These are phyloP conservation scores for Cyathus striatus DNA, from an alignment of 768 basidiomycete genomes.

Conservation along the genomic window DNA sequence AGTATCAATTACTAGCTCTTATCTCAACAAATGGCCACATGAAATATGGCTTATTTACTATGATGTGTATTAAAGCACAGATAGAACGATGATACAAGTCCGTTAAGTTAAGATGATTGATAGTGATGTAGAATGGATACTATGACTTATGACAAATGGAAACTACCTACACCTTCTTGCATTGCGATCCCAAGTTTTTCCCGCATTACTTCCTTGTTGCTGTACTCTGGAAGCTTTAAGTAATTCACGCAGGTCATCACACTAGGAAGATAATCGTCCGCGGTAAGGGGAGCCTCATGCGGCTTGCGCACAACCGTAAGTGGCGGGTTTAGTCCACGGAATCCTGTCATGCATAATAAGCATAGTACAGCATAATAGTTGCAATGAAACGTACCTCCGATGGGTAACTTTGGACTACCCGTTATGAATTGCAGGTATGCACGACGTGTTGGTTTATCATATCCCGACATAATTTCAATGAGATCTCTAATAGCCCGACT, in stretches of 20 bases:
- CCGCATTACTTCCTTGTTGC: conserved; percentile 76
- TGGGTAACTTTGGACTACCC: conserved; percentile 93
- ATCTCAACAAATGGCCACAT: too few species aligned
- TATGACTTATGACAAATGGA: conserved; percentile 82
- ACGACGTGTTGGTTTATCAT: conserved; percentile 67
- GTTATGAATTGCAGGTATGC: conserved; percentile 96
- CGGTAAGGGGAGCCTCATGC: conserved; percentile 83
- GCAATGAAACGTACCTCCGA: conserved; percentile 64
- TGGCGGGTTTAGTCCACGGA: conserved; percentile 90
- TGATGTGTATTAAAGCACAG: too few species aligned
- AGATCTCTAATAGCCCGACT: conserved; percentile 87
- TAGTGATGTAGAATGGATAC: not conserved
- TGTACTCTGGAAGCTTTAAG: conserved; percentile 94
- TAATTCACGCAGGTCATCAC: conserved; percentile 99
- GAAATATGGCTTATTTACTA: too few species aligned
- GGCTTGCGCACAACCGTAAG: conserved; percentile 97
- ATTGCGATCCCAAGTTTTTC: conserved; percentile 83
- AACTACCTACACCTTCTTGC: conserved; percentile 91
- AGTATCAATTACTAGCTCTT: too few species aligned
- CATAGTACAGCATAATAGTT: not conserved
- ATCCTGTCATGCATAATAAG: conserved; percentile 46
- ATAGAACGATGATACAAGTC: conserved; percentile 7
- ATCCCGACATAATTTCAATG: conserved; percentile 81
- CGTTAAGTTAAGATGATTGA: too few species aligned
- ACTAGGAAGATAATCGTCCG: conserved; percentile 93